Percentiles rank a stretch among this genome's conserved stretches.
Evolutionary conservation across 768 basidiomycete species (phyloP).

Genomic region (Serendipita sp.): DNA sequence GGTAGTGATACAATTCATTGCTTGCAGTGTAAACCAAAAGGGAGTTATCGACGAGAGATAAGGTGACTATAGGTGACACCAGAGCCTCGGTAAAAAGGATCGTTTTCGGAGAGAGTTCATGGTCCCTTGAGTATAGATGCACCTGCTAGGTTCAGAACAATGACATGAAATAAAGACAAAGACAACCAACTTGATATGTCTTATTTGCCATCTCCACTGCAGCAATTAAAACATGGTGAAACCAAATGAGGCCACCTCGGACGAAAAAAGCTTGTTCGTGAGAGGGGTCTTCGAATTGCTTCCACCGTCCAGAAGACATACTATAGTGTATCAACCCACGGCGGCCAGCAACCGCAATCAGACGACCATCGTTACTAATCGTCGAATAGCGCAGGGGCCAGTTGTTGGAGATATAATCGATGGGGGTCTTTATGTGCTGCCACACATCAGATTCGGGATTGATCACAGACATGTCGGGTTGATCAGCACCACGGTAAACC

Average conservation of each 20-base stretch:
- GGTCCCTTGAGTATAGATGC: conserved; percentile 84
- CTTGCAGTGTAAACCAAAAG: conserved; percentile 86
- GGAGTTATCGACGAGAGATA: conserved; percentile 89
- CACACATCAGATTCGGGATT: conserved; percentile 97
- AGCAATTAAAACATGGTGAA: conserved; percentile 84
- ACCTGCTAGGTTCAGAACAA: conserved; percentile 33
- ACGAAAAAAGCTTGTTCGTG: conserved; percentile 83
- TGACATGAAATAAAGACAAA: conserved; percentile 4
- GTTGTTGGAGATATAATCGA: conserved; percentile 71
- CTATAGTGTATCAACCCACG: conserved; percentile 88
- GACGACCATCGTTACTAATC: conserved; percentile 73
- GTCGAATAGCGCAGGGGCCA: conserved; percentile 92
- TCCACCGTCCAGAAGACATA: conserved; percentile 88
- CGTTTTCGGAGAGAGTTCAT: conserved; percentile 67
- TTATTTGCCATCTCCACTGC: conserved; percentile 63
- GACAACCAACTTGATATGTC: conserved; percentile 46
- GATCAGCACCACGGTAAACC: conserved; percentile 89
- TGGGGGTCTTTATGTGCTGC: conserved; percentile 95
- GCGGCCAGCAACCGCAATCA: conserved; percentile 85
- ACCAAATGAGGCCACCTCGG: conserved; percentile 87
- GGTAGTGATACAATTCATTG: conserved; percentile 82
- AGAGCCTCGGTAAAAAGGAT: conserved; percentile 68
- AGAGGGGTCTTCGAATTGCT: conserved; percentile 58
- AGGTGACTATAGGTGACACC: conserved; percentile 59
- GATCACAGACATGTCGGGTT: conserved; percentile 95